phyloP scores from a whole-genome alignment of 2,329 filamentous ascomycete genomes.

The Alternaria alternata region DNA sequence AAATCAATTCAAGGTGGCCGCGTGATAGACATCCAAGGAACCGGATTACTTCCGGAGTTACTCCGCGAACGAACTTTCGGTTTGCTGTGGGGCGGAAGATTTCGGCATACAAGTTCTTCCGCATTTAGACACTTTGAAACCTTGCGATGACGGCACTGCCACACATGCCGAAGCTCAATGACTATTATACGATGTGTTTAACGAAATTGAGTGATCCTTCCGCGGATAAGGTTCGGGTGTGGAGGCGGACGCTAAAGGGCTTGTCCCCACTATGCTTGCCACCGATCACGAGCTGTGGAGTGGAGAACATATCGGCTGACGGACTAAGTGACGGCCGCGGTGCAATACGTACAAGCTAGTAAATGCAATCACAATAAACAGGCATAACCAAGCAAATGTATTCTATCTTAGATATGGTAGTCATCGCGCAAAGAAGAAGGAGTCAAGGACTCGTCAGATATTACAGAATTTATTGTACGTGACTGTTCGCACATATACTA shows the following conservation, averaged over 20 bases:
- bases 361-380: not conserved
- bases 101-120: constrained; percentile 11
- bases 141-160: not conserved
- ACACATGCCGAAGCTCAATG: not conserved
- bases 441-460: not conserved
- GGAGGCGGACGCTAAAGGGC: constrained; percentile 2
- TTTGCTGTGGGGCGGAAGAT: constrained; percentile 3
- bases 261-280: not conserved
- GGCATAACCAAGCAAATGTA: not conserved
- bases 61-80: not conserved
- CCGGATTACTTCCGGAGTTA: not conserved
- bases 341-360: not conserved
- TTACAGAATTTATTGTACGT: not conserved
- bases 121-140: constrained; percentile 1
- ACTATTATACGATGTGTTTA: not conserved
- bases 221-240: not conserved
- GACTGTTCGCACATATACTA: not conserved
- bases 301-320: not conserved
- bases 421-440: not conserved
- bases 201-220: constrained; percentile 2
- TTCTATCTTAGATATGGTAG: not conserved
- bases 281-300: not conserved
- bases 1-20: not conserved
- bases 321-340: not conserved
- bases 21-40: not conserved